Base-by-base conservation (phyloP, 2,329 filamentous ascomycete genomes). In the Aspergillus amoenus region DNA sequence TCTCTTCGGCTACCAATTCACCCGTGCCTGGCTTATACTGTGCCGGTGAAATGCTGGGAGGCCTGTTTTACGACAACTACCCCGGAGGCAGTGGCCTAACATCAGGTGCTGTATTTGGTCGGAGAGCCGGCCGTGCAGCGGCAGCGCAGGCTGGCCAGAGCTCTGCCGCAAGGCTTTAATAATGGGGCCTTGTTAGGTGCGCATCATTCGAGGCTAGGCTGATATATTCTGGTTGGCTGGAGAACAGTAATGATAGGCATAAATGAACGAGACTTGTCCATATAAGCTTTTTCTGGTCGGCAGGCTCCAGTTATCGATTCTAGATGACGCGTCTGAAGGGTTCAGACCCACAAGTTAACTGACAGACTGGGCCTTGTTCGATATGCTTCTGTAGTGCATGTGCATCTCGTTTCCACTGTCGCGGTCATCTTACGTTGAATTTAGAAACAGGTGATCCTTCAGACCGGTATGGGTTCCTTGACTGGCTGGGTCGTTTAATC, bases 1-100 rank as follows among this genome's bases (percentile, higher is more conserved):
- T 49, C 11, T 49, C 37, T 24, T 30, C 44, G 41, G 37, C 41
- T 42, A 21, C 43, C 9, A 8, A 77, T 88, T 5, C 77, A 17
- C n/a, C 48, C 0, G 39, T 51, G 15, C 43, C 78, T 0, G 83
- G 85, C 0, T 65, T 88, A 2, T 88, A 80, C 60, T 86, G 84
- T 61, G 81, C 77, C 3, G 86, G 87, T 0, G 86, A 89, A 70
- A 87, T 89, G 82, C 65, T 89, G 2, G 87, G 86, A 1, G 85
- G 84, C 0, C 65, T 88, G 18, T 88, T 88, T 62, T 85, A 84
- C 65, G 77, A 78, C 12, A 88, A 88, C 61, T 88, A 87, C 63
- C 84, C 84, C 0, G 85, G 85, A 4, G 85, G 85, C 0, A 85
- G 81, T 64, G 85, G 84, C 0, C 69, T 88, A 68, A 87, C 84